Evolutionary conservation across 345 rosid species (phyloP), one percentile per base, ranked within the genome.

Genomic region (Eucalyptus tenuipes): DNA sequence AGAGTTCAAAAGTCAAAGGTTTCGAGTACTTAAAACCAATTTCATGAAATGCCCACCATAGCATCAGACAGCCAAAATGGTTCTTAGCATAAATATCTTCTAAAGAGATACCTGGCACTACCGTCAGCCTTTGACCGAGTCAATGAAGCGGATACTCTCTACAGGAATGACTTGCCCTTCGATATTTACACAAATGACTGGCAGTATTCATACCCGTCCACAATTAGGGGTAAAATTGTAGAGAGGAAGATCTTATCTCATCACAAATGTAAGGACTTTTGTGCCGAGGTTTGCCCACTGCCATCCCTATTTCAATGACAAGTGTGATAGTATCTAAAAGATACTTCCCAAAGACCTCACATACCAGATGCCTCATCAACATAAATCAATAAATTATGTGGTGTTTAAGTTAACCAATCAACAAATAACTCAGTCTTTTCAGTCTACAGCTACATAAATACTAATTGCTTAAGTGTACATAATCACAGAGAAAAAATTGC

Each of bases 391-490:
- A 75, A 20, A 40, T 37, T 40, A 75, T 75, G 27, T 37, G 14
- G 14, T 40, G 82, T 40, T 15, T 33, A 40, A 82, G 47, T 86
- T 14, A 20, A 48, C 50, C 33, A 59, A 85, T 68, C 59, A 89
- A 86, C 87, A 88, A 66, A 33, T 75, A 85, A 87, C 44, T 85
- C 44, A 42, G 15, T 53, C 29, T 37, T 29, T 37, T 20, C 61
- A 64, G 53, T 88, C 87, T 45, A 55, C 53, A 71, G 57, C 90
- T 81, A 86, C 64, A 88, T n/a, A 37, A 80, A 75, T 45, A 75
- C 85, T 64, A 89, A 84, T 88, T 80, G 85, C 90, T 88, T 88
- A 64, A 90, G 87, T 88, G 87, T 89, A 87, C 50, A 85, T 85
- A 89, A 89, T 84, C 85, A 55, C 7, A 24, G 52, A 29, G 37